Evolutionary conservation across 2,329 filamentous ascomycete genomes (phyloP).

Genomic region (Fusarium haematococcum): DNA sequence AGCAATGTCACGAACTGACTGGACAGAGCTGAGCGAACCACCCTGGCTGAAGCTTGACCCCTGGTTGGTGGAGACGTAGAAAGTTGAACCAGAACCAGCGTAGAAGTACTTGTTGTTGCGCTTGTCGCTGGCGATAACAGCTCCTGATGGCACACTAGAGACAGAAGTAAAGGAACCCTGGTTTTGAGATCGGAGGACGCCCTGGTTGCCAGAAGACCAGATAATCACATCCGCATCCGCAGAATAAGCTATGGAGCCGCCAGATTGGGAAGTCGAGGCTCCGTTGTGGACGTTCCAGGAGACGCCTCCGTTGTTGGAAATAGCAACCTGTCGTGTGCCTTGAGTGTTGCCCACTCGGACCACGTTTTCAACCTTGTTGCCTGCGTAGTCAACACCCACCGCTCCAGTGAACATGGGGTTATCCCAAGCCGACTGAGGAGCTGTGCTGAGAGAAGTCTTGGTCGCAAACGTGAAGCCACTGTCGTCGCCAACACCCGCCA

Average conservation of each 20-base stretch:
- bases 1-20: slow-evolving; percentile 65
- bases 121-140: slow-evolving; percentile 67
- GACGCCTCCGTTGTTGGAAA: slow-evolving; percentile 63
- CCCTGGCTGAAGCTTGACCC: slow-evolving; percentile 58
- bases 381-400: slow-evolving; percentile 61
- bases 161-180: slow-evolving; percentile 58
- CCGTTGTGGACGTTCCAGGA: slow-evolving; percentile 62
- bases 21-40: slow-evolving; percentile 53
- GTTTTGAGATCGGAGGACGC: slow-evolving; percentile 57
- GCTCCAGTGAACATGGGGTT: slow-evolving; percentile 60
- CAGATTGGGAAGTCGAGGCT: slow-evolving; percentile 56
- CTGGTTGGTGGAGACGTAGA: slow-evolving; percentile 64
- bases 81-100: slow-evolving; percentile 56
- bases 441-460: slow-evolving; percentile 51
- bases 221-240: slow-evolving; percentile 63
- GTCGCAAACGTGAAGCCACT: slow-evolving; percentile 63
- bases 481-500: slow-evolving; percentile 64
- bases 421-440: slow-evolving; percentile 60
- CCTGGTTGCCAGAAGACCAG: slow-evolving; percentile 56
- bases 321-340: slow-evolving; percentile 58
- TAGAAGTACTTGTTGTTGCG: slow-evolving; percentile 65
- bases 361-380: slow-evolving; percentile 58
- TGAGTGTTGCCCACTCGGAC: slow-evolving; percentile 62
- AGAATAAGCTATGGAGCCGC: slow-evolving; percentile 62
- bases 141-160: slow-evolving; percentile 56